Conservation (phyloP, 192 early-diverging fungal species). For the Coemansia sp. region DNA sequence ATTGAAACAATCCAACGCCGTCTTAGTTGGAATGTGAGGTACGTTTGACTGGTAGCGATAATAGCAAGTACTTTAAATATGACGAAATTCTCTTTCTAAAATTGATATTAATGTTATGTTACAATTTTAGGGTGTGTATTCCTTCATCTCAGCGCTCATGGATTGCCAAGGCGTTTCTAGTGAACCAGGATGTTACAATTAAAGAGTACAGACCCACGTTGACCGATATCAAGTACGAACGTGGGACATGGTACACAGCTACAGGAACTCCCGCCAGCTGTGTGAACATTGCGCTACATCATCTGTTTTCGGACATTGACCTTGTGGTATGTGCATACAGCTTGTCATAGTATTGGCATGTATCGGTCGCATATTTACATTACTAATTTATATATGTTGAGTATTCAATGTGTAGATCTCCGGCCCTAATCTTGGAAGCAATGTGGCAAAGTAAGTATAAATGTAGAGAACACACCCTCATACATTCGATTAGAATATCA, state of each 20-base stretch:
- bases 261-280: slow-evolving; percentile 26
- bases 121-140: slow-evolving; percentile 20
- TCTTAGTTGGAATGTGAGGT: slow-evolving; percentile 18
- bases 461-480: neutral
- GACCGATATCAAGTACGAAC: neutral
- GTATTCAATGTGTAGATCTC: slow-evolving; percentile 23
- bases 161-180: slow-evolving; percentile 32
- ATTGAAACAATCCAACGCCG: slow-evolving; percentile 3
- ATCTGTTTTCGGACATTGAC: slow-evolving; percentile 29
- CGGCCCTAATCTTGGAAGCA: slow-evolving; percentile 31
- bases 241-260: slow-evolving; percentile 20
- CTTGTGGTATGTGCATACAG: slow-evolving; percentile 25
- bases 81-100: neutral
- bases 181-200: slow-evolving; percentile 16
- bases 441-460: slow-evolving; percentile 28
- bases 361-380: neutral
- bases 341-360: neutral
- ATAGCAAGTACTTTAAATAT: neutral
- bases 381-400: neutral
- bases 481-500: neutral
- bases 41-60: neutral
- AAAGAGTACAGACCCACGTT: slow-evolving; percentile 9
- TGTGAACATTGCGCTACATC: slow-evolving; percentile 32
- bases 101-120: too few species aligned
- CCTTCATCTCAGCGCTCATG: slow-evolving; percentile 25